Evolutionary conservation across 495 filamentous ascomycete species (phyloP).

Genomic region (Aspergillus saccharolyticus): DNA sequence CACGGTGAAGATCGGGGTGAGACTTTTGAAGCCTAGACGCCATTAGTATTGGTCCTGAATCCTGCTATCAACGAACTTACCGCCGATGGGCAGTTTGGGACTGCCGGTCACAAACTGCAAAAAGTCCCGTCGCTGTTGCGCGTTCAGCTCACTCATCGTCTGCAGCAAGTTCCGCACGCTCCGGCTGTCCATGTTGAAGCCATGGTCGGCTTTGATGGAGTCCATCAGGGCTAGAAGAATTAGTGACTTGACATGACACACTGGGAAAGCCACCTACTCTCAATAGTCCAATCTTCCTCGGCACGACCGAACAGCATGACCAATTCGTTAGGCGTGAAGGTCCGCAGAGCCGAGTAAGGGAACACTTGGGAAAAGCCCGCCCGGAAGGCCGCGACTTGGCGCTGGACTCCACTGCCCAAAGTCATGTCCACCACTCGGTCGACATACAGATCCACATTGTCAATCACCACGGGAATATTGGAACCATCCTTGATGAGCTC

Average conservation of each 20-base stretch:
- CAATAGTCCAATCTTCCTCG: slow-evolving; percentile 96
- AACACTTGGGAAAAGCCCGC: slow-evolving; percentile 94
- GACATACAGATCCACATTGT: slow-evolving; percentile 84
- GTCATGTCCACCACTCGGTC: slow-evolving; percentile 90
- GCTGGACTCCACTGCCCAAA: slow-evolving; percentile 76
- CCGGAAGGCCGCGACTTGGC: slow-evolving; percentile 88
- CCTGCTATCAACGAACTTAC: too few species aligned
- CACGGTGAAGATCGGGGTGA: slow-evolving; percentile 97
- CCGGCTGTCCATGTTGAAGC: slow-evolving; percentile 98
- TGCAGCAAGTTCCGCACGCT: slow-evolving; percentile 92
- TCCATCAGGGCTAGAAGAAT: slow-evolving; percentile 75
- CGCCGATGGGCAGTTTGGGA: slow-evolving; percentile 96
- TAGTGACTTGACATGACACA: slow-evolving; percentile 6
- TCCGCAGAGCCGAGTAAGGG: slow-evolving; percentile 83
- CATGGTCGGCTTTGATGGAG: slow-evolving; percentile 99
- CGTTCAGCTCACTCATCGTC: slow-evolving; percentile 82
- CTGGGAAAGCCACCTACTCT: slow-evolving; percentile 58
- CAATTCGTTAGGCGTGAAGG: slow-evolving; percentile 95
- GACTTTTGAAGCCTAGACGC: slow-evolving; percentile 79
- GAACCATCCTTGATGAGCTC: slow-evolving; percentile 74
- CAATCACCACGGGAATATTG: slow-evolving; percentile 70
- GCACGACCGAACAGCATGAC: slow-evolving; percentile 92
- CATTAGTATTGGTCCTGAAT: slow-evolving; percentile 18
- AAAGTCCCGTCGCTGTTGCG: slow-evolving; percentile 81
- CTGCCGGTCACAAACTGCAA: slow-evolving; percentile 98